Base-by-base conservation (phyloP, 2,329 filamentous ascomycete genomes). In the Trichoderma semiorbis region DNA sequence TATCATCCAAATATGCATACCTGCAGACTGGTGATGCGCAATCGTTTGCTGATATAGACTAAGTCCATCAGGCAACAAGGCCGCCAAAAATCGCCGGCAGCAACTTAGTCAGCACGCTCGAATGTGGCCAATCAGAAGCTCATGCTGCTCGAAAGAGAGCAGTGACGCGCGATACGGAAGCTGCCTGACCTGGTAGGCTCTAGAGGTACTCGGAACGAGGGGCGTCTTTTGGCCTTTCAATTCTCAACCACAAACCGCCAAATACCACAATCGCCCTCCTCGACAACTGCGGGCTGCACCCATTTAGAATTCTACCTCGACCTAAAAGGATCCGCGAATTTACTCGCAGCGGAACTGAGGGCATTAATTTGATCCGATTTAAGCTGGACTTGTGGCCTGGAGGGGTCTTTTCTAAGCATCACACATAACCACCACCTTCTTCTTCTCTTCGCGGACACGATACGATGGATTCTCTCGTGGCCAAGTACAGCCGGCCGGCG, bases 381-480 rank as follows among this genome's bases (percentile, higher is more conserved):
- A 70, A 73, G 14, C 47, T 58, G 26, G 68, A 60, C 18, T 14
- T 21, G 18, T 60, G 57, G 30, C 57, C 28, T 60, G 57, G 36
- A 43, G 50, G 62, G 63, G 32, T 61, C 53, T 58, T 57, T 32
- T 63, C 39, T 34, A 53, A 36, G 34, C 60, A 32, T 32, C n/a
- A 32, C 26, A 30, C 18, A 58, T 71, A 55, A 34, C 58, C 60
- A 60, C 7, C 10, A 18, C 34, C 55, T 21, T 61, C 39, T 21
- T 53, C 47, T 7, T 53, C 47, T 24, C 47, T 53, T 53, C 11
- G 47, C 30, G 55, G 62, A 66, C 63, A 68, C 63, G 65, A 43
- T 58, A 74, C 66, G 69, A 99, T 99, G 96, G 94, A 99, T 84
- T 89, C 93, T 78, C 90, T 99, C 81, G 94, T 99, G 78, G 91